Base-by-base conservation (phyloP, 2,329 filamentous ascomycete genomes). In the Emericellopsis atlantica region DNA sequence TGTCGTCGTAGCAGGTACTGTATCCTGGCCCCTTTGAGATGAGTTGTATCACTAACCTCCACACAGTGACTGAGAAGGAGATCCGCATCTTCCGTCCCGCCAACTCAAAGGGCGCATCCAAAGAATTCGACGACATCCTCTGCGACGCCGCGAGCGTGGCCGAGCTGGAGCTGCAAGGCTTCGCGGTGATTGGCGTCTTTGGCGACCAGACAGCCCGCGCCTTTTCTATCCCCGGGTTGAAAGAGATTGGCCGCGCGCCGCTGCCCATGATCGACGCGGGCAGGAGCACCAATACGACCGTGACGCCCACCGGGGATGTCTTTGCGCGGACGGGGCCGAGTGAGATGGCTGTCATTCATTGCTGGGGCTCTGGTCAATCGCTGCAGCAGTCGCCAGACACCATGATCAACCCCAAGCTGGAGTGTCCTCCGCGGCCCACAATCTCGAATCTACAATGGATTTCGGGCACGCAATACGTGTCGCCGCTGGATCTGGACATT, bases 401-500 rank as follows among this genome's bases (percentile, higher is more conserved):
- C 7, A 69, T 98, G 4, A 76, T 85, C 59, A 95, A 96, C 55
- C 79, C 84, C 0, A 70, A 84, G 43, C 73, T 85, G 1, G 55
- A 74, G 14, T 72, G 84, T 18, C 90, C 89, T 2, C 72, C 86
- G 11, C 78, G 92, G 2, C 92, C 92, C 1, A 95, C 88, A 0
- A 98, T 98, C 45, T 93, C 85, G 16, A 95, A 93, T 52, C 62
- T 98, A 32, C 88, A 96, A 61, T 98, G 92, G 92, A 87, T 98
- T 40, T 84, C 88, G 0, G 92, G 92, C 4, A 96, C 90, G 1
- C 90, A 95, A 59, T 84, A 93, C 51, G 74, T 98, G 36, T 87
- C 86, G 2, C 82, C 86, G 0, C 71, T 80, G 2, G 92, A 98
- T 52, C 78, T 98, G 53, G 92, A 96, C 54, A 63, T 95, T 2